Percentiles rank a stretch among this genome's conserved stretches.
Conservation (phyloP, 306 rosid species). For the Mimosa pudica region DNA sequence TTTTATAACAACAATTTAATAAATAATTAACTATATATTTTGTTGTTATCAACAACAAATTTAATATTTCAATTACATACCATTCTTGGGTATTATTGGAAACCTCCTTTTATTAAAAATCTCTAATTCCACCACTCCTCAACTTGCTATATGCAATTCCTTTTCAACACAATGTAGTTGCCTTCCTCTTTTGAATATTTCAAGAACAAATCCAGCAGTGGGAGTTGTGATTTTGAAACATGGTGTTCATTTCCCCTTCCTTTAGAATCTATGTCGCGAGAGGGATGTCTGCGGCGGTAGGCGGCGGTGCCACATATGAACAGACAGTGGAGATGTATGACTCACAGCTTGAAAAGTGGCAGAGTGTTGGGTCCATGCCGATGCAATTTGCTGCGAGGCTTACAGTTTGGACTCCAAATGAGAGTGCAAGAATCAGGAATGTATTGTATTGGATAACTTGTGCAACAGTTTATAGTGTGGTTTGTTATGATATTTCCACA, state of each 20-base stretch:
- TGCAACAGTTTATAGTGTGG: constrained; percentile 61
- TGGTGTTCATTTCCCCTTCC: constrained; percentile 31
- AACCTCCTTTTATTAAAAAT: constrained; percentile 55
- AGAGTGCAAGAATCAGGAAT: constrained; percentile 48
- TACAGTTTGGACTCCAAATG: constrained; percentile 80
- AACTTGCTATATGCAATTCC: constrained; percentile 61
- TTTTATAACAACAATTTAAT: no score
- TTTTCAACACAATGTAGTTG: constrained; percentile 54
- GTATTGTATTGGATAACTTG: constrained; percentile 78
- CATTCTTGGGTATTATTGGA: constrained; percentile 16
- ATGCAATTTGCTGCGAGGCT: constrained; percentile 74
- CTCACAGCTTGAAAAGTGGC: constrained; percentile 48
- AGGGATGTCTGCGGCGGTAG: constrained; percentile 53
- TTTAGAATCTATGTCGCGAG: constrained; percentile 64
- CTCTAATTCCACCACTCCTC: constrained; percentile 42
- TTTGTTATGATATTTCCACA: constrained; percentile 47
- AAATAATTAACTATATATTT: no score
- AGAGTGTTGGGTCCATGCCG: constrained; percentile 49
- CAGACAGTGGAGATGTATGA: constrained; percentile 65
- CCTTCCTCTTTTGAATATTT: constrained; percentile 49
- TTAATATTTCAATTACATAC: no score
- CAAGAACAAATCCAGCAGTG: constrained; percentile 73
- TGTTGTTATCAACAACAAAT: no score
- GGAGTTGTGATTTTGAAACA: constrained; percentile 46
- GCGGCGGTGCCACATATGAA: constrained; percentile 50